Percentiles rank a stretch among this genome's conserved stretches.
These are phyloP conservation scores for Oropetium thomaeum DNA, from an alignment of 176 grass and related monocot genomes.

Conservation along the genomic window DNA sequence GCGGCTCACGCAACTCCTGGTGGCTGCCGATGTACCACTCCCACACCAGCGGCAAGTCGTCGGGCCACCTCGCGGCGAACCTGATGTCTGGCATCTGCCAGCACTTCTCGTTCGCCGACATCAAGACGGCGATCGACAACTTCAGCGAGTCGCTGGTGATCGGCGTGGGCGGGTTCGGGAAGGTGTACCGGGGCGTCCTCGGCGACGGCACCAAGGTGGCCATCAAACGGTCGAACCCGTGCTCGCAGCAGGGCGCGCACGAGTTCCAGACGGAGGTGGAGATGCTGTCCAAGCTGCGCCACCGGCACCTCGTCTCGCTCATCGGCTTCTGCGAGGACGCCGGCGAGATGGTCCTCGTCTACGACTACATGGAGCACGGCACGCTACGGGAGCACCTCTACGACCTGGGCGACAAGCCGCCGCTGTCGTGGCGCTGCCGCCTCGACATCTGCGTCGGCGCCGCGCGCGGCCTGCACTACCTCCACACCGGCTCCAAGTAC, in stretches of 20 bases:
- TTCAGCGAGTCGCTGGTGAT: slow-evolving; percentile 70
- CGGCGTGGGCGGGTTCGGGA: slow-evolving; percentile 84
- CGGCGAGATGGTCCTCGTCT: slow-evolving; percentile 78
- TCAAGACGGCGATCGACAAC: slow-evolving; percentile 69
- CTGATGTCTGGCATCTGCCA: slow-evolving; percentile 67
- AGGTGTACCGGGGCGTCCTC: slow-evolving; percentile 70
- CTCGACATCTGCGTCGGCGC: slow-evolving; percentile 90
- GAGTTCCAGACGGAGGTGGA: slow-evolving; percentile 95
- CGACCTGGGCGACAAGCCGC: slow-evolving; percentile 58
- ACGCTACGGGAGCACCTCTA: slow-evolving; percentile 87
- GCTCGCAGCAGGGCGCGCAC: slow-evolving; percentile 70
- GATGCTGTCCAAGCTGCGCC: slow-evolving; percentile 96
- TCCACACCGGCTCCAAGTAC: slow-evolving; percentile 90
- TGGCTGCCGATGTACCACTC: slow-evolving; percentile 80
- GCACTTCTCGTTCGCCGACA: slow-evolving; percentile 77
- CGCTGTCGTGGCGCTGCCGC: slow-evolving; percentile 61
- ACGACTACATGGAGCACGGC: slow-evolving; percentile 86
- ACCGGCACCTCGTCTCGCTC: slow-evolving; percentile 81
- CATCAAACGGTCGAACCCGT: slow-evolving; percentile 76
- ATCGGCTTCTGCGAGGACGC: slow-evolving; percentile 87
- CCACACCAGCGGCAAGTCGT: slow-evolving; percentile 65
- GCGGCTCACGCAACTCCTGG: slow-evolving; percentile 46
- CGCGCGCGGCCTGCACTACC: slow-evolving; percentile 76
- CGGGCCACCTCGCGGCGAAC: slow-evolving; percentile 59
- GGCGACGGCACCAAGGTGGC: slow-evolving; percentile 64